These are phyloP conservation scores for Neonectria punicea DNA, from an alignment of 2,329 filamentous ascomycete species.

Conservation along the genomic window DNA sequence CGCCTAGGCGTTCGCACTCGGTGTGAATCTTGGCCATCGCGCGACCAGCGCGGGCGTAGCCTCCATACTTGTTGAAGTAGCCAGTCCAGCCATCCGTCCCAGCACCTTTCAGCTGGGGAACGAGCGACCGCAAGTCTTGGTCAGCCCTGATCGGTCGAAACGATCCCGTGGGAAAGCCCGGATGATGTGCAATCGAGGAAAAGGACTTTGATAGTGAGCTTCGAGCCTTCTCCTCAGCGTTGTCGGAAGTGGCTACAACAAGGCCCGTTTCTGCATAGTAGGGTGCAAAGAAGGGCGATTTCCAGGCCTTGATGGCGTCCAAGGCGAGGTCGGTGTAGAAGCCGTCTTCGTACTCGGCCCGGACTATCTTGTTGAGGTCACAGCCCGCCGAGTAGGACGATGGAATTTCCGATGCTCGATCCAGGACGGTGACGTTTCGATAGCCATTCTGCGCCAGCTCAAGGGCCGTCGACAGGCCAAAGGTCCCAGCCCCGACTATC, in stretches of 20 bases:
- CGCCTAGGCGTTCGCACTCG: conserved; percentile 49
- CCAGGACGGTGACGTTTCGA: conserved; percentile 49
- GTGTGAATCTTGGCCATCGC: conserved; percentile 59
- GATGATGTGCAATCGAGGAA: conserved; percentile 47
- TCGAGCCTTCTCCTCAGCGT: conserved; percentile 58
- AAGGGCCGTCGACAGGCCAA: conserved; percentile 45
- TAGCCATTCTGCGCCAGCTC: conserved; percentile 43
- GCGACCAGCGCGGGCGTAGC: conserved; percentile 65
- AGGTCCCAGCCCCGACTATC: conserved; percentile 46
- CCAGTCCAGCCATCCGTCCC: conserved; percentile 65
- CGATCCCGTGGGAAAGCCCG: conserved; percentile 51
- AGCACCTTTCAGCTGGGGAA: conserved; percentile 53
- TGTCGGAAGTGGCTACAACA: conserved; percentile 58
- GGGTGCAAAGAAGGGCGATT: conserved; percentile 60
- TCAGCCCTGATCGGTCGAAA: conserved; percentile 52
- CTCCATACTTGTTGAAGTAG: conserved; percentile 67
- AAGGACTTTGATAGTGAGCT: conserved; percentile 52
- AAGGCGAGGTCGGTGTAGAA: conserved; percentile 66
- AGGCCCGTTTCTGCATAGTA: conserved; percentile 55
- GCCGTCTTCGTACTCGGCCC: conserved; percentile 66
- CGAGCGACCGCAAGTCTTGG: conserved; percentile 48
- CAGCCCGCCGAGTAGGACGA: conserved; percentile 59
- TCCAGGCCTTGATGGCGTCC: conserved; percentile 62
- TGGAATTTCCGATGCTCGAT: conserved; percentile 27
- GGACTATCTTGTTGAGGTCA: conserved; percentile 70